Conservation (phyloP, 2,329 filamentous ascomycete genomes). For the Colletotrichum truncatum region DNA sequence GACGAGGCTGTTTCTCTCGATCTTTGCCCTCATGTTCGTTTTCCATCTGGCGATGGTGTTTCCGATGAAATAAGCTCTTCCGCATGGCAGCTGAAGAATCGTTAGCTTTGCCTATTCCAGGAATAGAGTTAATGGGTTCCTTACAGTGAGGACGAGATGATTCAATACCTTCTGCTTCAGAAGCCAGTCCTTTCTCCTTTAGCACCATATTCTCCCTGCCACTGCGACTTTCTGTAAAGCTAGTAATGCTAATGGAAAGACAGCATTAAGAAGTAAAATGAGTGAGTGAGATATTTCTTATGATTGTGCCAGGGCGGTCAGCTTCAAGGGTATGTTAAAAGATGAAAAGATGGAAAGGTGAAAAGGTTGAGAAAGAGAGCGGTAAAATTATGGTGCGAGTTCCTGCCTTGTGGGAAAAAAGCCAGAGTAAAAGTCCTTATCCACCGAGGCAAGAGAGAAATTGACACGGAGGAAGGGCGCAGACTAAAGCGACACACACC, state of each 20-base stretch:
- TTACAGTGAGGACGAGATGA: not conserved
- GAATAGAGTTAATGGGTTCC: not conserved
- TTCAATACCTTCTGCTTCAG: not conserved
- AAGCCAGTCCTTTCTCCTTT: not conserved
- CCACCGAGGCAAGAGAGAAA: too few relatives aligned
- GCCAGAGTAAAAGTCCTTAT: too few relatives aligned
- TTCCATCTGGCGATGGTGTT: not conserved
- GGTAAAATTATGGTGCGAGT: too few relatives aligned
- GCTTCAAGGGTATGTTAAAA: too few relatives aligned
- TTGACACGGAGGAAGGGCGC: too few relatives aligned
- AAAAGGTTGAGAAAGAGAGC: too few relatives aligned
- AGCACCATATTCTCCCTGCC: not conserved
- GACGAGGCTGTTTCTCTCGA: conserved; percentile 10
- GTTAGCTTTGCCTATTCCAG: not conserved
- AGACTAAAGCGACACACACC: too few relatives aligned
- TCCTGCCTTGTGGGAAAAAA: too few relatives aligned
- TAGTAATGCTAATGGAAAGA: not conserved
- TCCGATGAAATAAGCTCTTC: not conserved
- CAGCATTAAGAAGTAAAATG: too few relatives aligned
- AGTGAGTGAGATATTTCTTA: too few relatives aligned
- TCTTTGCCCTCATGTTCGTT: not conserved
- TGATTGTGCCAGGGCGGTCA: too few relatives aligned
- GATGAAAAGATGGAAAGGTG: too few relatives aligned
- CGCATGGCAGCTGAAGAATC: not conserved
- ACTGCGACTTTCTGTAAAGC: not conserved